phyloP scores from a whole-genome alignment of 225 moss, liverwort and hornwort species.

The Sphagnum contortum region DNA sequence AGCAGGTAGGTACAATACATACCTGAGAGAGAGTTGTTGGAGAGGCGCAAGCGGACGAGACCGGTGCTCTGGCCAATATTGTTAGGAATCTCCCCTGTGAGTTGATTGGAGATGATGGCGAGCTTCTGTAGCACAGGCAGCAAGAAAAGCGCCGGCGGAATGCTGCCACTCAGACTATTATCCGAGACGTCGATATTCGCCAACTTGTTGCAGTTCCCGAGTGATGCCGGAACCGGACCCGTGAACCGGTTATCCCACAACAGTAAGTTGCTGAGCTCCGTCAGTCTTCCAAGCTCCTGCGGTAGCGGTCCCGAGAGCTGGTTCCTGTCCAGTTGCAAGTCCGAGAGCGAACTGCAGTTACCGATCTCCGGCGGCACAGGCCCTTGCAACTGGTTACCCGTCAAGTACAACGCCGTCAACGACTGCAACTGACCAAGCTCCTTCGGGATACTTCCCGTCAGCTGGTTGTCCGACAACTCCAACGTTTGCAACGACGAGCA shows the following conservation, averaged over 20 bases:
- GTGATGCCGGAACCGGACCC: conserved; percentile 26
- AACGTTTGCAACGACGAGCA: conserved; percentile 17
- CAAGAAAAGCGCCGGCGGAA: conserved; percentile 47
- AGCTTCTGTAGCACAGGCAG: conserved; percentile 44
- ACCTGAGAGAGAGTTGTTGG: conserved; percentile 18
- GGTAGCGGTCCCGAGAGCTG: conserved; percentile 26
- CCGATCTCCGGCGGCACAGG: no score
- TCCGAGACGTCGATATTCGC: conserved; percentile 49
- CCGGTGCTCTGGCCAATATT: conserved; percentile 24
- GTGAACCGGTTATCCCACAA: conserved; percentile 44
- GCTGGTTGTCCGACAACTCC: conserved; percentile 16
- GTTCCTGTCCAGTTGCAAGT: conserved; percentile 24
- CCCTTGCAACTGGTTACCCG: no score
- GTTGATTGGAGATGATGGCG: conserved; percentile 56
- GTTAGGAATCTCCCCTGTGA: conserved; percentile 31
- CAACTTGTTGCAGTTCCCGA: conserved; percentile 38
- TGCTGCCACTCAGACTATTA: conserved; percentile 51
- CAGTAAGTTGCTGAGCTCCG: conserved; percentile 18
- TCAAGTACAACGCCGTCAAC: no score
- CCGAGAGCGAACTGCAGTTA: background rate
- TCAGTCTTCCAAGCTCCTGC: conserved; percentile 20
- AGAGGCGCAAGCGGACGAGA: conserved; percentile 15
- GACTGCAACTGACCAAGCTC: conserved; percentile 9
- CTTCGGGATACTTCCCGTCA: conserved; percentile 17
- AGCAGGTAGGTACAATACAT: conserved; percentile 5